Evolutionary conservation across 2,329 filamentous ascomycete genomes (phyloP), one percentile per base, ranked within the genome.

Genomic region (Dactylellina leptospora): DNA sequence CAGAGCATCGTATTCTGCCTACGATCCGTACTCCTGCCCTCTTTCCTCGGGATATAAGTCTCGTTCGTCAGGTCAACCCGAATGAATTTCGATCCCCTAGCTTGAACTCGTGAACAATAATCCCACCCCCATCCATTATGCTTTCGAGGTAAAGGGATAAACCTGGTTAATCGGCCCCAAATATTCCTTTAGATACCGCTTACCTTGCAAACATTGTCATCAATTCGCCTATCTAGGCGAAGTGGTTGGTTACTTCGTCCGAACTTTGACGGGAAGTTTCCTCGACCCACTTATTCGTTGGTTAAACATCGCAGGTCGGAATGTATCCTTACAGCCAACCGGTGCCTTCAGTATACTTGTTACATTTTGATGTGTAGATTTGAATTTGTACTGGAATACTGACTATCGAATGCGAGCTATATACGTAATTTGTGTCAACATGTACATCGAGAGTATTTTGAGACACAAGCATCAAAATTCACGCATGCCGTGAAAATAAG

Each of bases 201-300:
- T 40, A 48, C 22, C 8, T 47, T 25, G 50, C 44, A 40, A 33
- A 18, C 36, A 55, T 42, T 50, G n/a, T 66, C 51, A 40, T 66
- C 38, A 13, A 47, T 54, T 66, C 61, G 61, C 51, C 61, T 66
- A 66, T 66, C 51, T 63, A 58, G 53, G 61, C 61, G 53, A 66
- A 51, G 13, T 63, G 51, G 50, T 22, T 66, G 42, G 61, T 25
- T 33, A 33, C 40, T 16, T 23, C 18, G n/a, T 27, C 60, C 60
- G 28, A 23, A 6, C 23, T 28, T 25, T 11, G 18, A 38, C 60
- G 61, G 60, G 54, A 42, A 9, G 16, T 58, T 66, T 16, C 18
- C 44, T 40, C 23, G 16, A 40, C 11, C 20, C 16, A 22, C 13
- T 51, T 27, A 66, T 66, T 56, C 33, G 61, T 27, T n/a, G 23